Conservation (phyloP, 345 rosid genomes). For the Heritiera fomes region DNA sequence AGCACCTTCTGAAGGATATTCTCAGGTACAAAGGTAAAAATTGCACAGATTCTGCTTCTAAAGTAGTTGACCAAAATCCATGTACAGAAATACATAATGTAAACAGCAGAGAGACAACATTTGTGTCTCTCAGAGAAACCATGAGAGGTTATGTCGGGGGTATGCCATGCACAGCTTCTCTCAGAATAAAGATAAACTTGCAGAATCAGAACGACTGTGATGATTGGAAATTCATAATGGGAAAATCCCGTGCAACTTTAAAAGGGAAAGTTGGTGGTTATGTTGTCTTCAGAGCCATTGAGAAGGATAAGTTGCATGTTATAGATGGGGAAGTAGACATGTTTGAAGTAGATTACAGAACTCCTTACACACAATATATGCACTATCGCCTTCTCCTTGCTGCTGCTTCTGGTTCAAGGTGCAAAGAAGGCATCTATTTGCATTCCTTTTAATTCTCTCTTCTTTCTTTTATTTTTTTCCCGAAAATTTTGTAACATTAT, state of each 20-base stretch:
- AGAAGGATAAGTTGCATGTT: conserved; percentile 38
- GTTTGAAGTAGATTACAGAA: conserved; percentile 35
- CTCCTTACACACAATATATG: conserved; percentile 51
- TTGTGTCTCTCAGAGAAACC: conserved; percentile 36
- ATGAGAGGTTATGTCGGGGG: conserved; percentile 44
- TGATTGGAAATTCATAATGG: background rate
- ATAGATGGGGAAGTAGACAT: conserved; percentile 42
- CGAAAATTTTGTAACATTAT: conserved; percentile 7
- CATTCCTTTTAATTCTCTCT: conserved; percentile 3
- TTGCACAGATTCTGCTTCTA: background rate
- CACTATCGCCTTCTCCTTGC: conserved; percentile 43
- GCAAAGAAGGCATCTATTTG: background rate
- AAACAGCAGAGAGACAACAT: conserved; percentile 9
- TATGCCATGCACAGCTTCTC: conserved; percentile 46
- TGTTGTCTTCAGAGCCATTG: conserved; percentile 33
- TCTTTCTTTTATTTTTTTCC: background rate
- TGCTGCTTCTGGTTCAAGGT: conserved; percentile 50
- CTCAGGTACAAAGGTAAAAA: conserved; percentile 28
- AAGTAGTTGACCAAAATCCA: conserved; percentile 12
- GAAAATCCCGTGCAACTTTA: conserved; percentile 23
- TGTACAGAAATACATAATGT: background rate
- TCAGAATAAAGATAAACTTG: conserved; percentile 34
- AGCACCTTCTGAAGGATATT: conserved; percentile 34
- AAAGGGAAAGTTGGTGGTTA: conserved; percentile 48
- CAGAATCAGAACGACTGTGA: conserved; percentile 12